Conservation (phyloP, 805 yeast species). For the Kodamaea nitidulidarum region DNA sequence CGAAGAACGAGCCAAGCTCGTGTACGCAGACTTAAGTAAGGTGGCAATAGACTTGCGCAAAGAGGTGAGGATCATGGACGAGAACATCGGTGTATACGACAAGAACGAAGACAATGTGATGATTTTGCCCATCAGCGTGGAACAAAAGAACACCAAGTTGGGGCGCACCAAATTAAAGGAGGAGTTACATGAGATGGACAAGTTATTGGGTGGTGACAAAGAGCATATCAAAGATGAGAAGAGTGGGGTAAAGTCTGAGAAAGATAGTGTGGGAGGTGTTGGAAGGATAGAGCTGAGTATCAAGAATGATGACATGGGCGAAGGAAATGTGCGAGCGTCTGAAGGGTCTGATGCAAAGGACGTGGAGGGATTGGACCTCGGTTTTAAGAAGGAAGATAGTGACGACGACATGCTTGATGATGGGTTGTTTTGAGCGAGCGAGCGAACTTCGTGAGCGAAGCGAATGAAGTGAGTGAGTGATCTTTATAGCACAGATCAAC, state of each 20-base stretch:
- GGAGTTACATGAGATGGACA: conserved; percentile 31
- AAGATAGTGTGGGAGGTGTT: conserved; percentile 1
- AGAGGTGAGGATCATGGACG: conserved; percentile 65
- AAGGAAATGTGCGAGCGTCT: background rate
- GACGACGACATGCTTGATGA: conserved; percentile 9
- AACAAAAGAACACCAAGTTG: conserved; percentile 65
- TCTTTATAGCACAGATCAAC: too few species aligned
- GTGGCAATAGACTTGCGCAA: conserved; percentile 58
- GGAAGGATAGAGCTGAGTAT: background rate
- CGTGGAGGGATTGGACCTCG: background rate
- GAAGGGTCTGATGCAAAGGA: background rate
- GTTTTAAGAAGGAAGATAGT: conserved; percentile 9
- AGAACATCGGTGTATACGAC: conserved; percentile 46
- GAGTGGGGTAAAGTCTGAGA: conserved; percentile 5
- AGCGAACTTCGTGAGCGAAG: too few species aligned
- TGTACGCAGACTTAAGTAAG: conserved; percentile 52
- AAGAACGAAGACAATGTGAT: conserved; percentile 43
- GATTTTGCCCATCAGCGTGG: conserved; percentile 64
- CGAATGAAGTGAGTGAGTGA: too few species aligned
- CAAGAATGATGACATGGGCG: background rate
- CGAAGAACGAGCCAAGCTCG: conserved; percentile 39
- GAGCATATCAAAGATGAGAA: background rate
- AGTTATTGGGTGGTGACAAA: conserved; percentile 4
- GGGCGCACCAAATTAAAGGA: conserved; percentile 55
- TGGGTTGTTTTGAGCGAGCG: conserved; percentile 8